A percentile compares a stretch with the other conserved stretches of the same genome.
phyloP scores from a whole-genome alignment of 2,329 filamentous ascomycete species.

The Fusarium pseudoanthophilum region DNA sequence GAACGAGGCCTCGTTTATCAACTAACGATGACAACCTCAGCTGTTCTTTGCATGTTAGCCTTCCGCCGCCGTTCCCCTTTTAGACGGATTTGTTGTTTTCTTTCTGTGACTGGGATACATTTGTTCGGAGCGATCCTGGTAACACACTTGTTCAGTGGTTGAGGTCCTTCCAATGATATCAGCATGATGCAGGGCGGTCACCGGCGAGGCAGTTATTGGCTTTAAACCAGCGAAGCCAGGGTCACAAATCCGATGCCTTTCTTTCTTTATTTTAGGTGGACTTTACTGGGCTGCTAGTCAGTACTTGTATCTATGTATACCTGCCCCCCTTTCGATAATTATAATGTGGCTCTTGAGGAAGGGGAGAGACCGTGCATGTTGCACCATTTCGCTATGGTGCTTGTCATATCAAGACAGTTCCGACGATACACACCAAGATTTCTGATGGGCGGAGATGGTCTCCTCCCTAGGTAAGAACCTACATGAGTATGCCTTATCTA shows the following conservation, averaged over 20 bases:
- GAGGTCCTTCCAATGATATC: constrained; percentile 22
- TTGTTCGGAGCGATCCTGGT: constrained; percentile 17
- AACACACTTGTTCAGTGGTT: constrained; percentile 15
- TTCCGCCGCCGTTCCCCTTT: constrained; percentile 1
- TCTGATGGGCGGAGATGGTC: constrained; percentile 11
- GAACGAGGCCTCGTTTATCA: background rate
- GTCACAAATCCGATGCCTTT: constrained; percentile 23
- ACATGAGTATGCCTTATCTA: too few species aligned
- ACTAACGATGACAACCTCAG: background rate
- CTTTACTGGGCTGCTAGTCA: constrained; percentile 13
- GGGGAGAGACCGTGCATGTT: constrained; percentile 18
- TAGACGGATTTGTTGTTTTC: background rate
- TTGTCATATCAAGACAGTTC: constrained; percentile 1
- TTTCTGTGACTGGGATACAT: constrained; percentile 6
- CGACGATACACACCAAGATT: constrained; percentile 13
- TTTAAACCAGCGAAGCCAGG: constrained; percentile 13
- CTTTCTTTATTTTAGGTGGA: constrained; percentile 5
- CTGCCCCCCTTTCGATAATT: background rate
- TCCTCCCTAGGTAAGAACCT: background rate
- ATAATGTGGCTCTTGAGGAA: constrained; percentile 31
- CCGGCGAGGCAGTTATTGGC: constrained; percentile 29
- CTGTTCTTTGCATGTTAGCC: background rate
- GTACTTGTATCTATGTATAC: constrained; percentile 16
- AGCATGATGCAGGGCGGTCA: constrained; percentile 13
- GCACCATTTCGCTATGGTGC: constrained; percentile 13